Conservation (phyloP, 345 rosid species). For the Excoecaria cochinchinensis region DNA sequence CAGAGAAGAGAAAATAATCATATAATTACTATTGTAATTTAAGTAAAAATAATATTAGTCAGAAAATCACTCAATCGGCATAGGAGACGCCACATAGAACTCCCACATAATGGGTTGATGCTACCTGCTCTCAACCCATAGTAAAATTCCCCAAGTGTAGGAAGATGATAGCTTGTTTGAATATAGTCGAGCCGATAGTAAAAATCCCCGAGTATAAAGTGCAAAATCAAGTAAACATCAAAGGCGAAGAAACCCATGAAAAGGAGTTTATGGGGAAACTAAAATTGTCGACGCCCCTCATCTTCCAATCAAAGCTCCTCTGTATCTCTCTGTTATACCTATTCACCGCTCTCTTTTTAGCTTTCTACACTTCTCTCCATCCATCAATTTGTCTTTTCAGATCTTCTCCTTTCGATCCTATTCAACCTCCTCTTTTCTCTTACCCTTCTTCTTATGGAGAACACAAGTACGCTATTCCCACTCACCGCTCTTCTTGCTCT, state of each 20-base stretch:
- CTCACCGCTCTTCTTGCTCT: constrained; percentile 65
- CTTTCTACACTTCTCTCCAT: constrained; percentile 47
- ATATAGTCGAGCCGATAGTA: neutral
- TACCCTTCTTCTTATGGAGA: constrained; percentile 78
- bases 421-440: constrained; percentile 61
- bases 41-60: no score
- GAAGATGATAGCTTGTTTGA: neutral
- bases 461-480: constrained; percentile 79
- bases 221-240: neutral
- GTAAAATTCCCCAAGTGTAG: no score
- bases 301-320: constrained; percentile 73
- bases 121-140: no score
- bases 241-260: constrained; percentile 13
- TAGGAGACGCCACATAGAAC: no score
- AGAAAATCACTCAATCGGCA: no score
- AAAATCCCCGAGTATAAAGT: neutral
- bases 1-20: no score
- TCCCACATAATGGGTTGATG: no score
- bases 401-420: constrained; percentile 71
- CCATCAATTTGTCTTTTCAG: constrained; percentile 63
- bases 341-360: constrained; percentile 50
- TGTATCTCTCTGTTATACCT: constrained; percentile 77
- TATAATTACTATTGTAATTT: no score
- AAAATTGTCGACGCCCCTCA: constrained; percentile 37
- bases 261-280: constrained; percentile 16